phyloP scores from a whole-genome alignment of 495 filamentous ascomycete species.

The Podospora anserina region DNA sequence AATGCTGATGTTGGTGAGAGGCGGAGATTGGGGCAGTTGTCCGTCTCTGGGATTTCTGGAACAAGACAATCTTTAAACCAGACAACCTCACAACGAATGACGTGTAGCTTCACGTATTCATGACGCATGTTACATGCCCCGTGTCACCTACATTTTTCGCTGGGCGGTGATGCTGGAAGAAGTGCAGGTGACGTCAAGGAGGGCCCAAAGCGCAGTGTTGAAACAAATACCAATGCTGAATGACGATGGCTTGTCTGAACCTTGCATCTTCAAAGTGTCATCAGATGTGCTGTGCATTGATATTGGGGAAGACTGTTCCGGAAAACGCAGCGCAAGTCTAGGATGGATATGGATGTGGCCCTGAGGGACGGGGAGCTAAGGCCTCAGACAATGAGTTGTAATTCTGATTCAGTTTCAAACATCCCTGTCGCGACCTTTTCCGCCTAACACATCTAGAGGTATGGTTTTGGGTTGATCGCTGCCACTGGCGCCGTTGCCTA shows the following conservation, averaged over 20 bases:
- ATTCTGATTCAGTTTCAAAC: too few relatives aligned
- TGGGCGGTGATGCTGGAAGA: neutral
- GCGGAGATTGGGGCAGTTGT: neutral
- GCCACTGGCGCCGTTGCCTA: neutral
- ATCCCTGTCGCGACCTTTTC: too few relatives aligned
- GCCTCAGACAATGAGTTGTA: too few relatives aligned
- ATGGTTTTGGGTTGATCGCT: too few relatives aligned
- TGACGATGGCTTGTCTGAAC: neutral
- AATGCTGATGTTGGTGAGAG: neutral
- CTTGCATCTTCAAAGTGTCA: neutral
- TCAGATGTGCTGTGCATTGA: neutral
- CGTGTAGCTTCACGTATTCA: neutral
- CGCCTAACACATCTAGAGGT: too few relatives aligned
- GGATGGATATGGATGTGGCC: too few relatives aligned
- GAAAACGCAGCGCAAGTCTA: neutral
- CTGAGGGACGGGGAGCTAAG: too few relatives aligned
- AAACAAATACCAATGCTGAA: neutral
- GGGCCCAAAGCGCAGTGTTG: constrained; percentile 1
- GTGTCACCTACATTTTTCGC: neutral
- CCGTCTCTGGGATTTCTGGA: neutral
- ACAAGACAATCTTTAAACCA: neutral
- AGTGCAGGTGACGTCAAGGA: neutral
- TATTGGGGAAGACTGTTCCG: neutral
- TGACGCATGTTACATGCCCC: neutral
- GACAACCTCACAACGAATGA: neutral